These are phyloP conservation scores for Backusella westeae DNA, from an alignment of 192 early-diverging fungal genomes.

Conservation along the genomic window DNA sequence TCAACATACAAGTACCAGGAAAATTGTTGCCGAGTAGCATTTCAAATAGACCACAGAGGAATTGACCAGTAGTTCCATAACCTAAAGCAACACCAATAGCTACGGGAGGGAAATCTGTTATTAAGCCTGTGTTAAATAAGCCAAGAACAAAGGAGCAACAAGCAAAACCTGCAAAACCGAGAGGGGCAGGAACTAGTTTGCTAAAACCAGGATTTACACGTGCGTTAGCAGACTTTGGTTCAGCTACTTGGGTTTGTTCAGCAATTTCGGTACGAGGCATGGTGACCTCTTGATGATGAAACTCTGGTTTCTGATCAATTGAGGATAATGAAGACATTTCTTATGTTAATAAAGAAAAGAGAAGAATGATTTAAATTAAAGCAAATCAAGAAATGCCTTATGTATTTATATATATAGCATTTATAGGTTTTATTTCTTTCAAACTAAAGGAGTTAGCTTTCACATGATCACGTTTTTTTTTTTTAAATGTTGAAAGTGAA, in stretches of 20 bases:
- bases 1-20: conserved; percentile 20
- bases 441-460: neutral
- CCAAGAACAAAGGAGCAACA: conserved; percentile 16
- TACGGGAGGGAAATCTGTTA: conserved; percentile 9
- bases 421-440: neutral
- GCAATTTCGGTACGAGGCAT: neutral
- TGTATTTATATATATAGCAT: neutral
- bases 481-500: neutral
- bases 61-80: conserved; percentile 15
- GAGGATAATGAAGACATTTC: conserved; percentile 4
- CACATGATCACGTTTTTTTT: conserved; percentile 8
- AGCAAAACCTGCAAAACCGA: conserved; percentile 20
- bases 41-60: conserved; percentile 16
- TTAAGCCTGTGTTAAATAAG: conserved; percentile 17
- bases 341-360: neutral
- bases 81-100: conserved; percentile 25
- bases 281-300: neutral
- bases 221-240: neutral
- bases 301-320: neutral
- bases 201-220: neutral
- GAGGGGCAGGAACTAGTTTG: neutral
- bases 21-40: conserved; percentile 20
- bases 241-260: neutral
- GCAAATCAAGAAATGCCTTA: neutral
- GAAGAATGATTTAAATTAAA: neutral